Conservation (phyloP, 306 rosid species). For the Erythrophleum fordii region DNA sequence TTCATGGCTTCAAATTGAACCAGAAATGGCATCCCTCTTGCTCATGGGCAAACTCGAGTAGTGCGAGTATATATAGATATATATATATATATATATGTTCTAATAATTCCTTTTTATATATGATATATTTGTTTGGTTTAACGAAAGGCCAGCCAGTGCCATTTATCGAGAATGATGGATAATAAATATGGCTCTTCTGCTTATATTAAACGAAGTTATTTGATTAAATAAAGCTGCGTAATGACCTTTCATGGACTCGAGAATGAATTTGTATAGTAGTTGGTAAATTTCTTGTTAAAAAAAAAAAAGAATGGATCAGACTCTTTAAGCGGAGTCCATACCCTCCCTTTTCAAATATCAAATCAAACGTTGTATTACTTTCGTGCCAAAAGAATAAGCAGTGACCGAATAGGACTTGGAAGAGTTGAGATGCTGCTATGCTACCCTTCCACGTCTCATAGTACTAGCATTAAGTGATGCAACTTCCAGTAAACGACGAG, state of each 20-base stretch:
- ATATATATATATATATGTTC: too few relatives aligned
- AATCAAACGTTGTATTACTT: too few relatives aligned
- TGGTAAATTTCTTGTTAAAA: too few relatives aligned
- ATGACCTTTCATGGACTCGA: not conserved
- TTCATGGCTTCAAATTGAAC: not conserved
- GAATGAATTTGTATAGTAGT: not conserved
- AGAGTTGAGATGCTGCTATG: too few relatives aligned
- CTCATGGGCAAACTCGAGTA: not conserved
- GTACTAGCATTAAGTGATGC: not conserved
- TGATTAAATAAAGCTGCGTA: not conserved
- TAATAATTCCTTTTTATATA: not conserved
- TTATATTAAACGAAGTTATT: not conserved
- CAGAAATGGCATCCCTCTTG: not conserved
- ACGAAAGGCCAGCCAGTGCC: not conserved
- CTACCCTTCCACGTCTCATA: too few relatives aligned
- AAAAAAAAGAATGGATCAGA: too few relatives aligned
- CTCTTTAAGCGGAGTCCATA: too few relatives aligned
- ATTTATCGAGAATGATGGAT: not conserved
- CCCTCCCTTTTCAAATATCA: too few relatives aligned
- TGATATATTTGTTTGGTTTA: not conserved
- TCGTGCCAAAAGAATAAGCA: too few relatives aligned
- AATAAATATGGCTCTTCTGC: not conserved
- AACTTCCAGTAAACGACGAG: not conserved
- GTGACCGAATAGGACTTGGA: too few relatives aligned
- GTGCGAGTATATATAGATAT: not conserved